Percentiles rank a stretch among this genome's conserved stretches.
Evolutionary conservation across 2,329 filamentous ascomycete genomes (phyloP).

Genomic region (Colletotrichum aenigma): DNA sequence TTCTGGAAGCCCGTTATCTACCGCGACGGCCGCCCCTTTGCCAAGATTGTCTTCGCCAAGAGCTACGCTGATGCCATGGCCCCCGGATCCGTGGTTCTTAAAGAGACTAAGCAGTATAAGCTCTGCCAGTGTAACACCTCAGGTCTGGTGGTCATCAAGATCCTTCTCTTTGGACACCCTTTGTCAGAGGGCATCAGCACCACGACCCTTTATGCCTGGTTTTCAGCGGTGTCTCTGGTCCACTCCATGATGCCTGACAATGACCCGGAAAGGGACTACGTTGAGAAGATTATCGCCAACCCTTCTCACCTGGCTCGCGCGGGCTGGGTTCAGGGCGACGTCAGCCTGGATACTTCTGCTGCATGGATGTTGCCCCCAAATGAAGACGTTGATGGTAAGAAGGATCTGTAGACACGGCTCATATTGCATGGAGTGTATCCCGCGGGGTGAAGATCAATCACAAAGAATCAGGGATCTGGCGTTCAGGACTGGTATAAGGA

Average conservation of each 20-base stretch:
- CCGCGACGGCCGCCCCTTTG: slow-evolving; percentile 25
- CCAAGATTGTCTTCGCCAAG: slow-evolving; percentile 43
- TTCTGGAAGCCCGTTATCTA: slow-evolving; percentile 37
- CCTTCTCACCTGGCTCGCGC: background rate
- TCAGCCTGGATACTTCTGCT: background rate
- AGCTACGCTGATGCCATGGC: slow-evolving; percentile 40
- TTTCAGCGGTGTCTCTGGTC: background rate
- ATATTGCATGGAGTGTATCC: accelerated
- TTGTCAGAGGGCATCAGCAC: background rate
- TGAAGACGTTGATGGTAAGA: background rate
- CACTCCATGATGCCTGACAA: background rate
- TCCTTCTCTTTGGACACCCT: slow-evolving; percentile 1
- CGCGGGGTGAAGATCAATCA: background rate
- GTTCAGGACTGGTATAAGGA: background rate
- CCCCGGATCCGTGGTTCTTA: background rate
- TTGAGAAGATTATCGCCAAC: background rate
- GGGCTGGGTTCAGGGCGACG: background rate
- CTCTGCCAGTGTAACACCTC: background rate
- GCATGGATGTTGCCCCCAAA: background rate
- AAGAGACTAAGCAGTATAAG: background rate
- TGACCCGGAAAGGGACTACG: background rate
- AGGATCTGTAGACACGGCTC: background rate
- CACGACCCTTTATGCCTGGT: background rate
- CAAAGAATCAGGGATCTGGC: background rate
- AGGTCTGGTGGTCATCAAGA: background rate